Base-by-base conservation (phyloP, 1,139 yeast genomes). In the Suhomyces anneliseae region DNA sequence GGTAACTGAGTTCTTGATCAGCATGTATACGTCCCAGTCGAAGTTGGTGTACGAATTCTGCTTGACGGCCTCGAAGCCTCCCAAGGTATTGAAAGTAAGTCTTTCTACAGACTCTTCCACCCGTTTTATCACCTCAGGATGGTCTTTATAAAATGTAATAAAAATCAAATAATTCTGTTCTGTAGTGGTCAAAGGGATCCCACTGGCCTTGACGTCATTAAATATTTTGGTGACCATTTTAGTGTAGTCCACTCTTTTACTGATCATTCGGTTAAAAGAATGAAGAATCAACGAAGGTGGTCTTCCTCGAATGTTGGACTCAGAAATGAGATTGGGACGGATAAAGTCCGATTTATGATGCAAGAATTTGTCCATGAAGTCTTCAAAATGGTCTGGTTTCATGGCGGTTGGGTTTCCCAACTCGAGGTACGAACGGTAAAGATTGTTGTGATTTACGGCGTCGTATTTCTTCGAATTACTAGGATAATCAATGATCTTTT, bases 381-480 rank as follows among this genome's bases (percentile, higher is more conserved):
- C 65, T 48, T 76, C 74, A 34, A 78, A 60, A 52, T 77, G 76
- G 19, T 62, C 66, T 8, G 76, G 72, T 14, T 14, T 36, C 40
- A 44, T 44, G 26, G 31, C n/a, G 26, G 15, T 11, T 24, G 36
- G n/a, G 8, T 5, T 2, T 6, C 26, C 32, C 9, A 76, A 55
- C 8, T 63, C 59, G 26, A 33, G 24, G 53, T 72, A 78, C n/a
- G 68, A 59, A 27, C 60, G 57, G 50, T 54, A 73, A 8, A 76
- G 56, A 31, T 52, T 48, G 19, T 56, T 48, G 46, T 69, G 74
- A 51, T 66, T 58, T 27, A 70, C 56, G 7, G 36, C 29, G 12
- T 49, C 38, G 48, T 60, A 57, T 41, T 62, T 62, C 9, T 43
- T 46, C 15, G 47, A 39, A 12, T 37, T 46, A 29, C 38, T 36